phyloP scores from a whole-genome alignment of 441 rosid species.

The Bocquillonia castaneifolia region DNA sequence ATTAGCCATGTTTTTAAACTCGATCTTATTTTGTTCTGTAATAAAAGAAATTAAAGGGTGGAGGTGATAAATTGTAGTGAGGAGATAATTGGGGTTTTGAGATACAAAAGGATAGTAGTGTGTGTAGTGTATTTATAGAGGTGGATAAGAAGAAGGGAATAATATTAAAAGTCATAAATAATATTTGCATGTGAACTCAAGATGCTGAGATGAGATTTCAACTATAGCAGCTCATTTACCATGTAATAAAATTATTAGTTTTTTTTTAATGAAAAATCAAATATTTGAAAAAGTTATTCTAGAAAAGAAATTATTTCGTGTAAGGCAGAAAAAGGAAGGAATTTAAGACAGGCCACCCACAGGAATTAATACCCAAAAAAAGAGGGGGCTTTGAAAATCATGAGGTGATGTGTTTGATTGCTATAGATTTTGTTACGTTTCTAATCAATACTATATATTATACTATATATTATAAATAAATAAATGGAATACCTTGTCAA shows the following conservation, averaged over 20 bases:
- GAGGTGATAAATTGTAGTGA: not conserved
- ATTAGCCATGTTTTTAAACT: not conserved
- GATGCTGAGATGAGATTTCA: not conserved
- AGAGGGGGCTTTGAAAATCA: not conserved
- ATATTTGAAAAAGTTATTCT: not conserved
- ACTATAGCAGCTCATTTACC: slow-evolving; percentile 10
- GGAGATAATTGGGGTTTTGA: not conserved
- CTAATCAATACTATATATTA: too few relatives aligned
- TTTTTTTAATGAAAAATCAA: not conserved
- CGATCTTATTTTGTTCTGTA: not conserved
- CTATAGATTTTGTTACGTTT: not conserved
- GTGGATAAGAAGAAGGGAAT: not conserved
- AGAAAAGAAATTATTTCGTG: not conserved
- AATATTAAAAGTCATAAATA: not conserved
- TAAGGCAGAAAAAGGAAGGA: not conserved
- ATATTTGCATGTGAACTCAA: slow-evolving; percentile 11
- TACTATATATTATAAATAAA: too few relatives aligned
- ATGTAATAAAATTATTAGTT: not conserved
- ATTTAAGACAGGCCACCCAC: not conserved
- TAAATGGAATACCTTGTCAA: not conserved
- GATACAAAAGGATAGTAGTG: not conserved
- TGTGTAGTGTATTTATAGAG: slow-evolving; percentile 15
- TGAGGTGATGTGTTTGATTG: not conserved
- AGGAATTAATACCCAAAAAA: not conserved
- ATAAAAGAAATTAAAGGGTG: not conserved